Evolutionary conservation across 1,139 yeast species (phyloP), one percentile per base, ranked within the genome.

Genomic region (Sugiyamaella castrensis): DNA sequence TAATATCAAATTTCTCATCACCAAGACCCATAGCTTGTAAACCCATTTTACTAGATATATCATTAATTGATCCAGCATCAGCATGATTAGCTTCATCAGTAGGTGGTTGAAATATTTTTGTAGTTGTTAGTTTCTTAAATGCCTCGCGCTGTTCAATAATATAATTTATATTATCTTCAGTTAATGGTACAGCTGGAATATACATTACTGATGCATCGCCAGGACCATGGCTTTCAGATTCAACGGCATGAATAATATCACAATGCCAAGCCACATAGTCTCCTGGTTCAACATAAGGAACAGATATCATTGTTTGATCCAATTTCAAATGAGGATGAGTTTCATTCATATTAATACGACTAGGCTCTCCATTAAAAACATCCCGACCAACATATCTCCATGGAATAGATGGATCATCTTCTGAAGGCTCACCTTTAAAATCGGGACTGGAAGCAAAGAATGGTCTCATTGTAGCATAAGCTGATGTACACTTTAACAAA

Each of bases 241-340:
- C 79, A 8, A 76, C 80, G 12, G 73, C 74, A 59, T 76, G 81
- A 26, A 72, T 66, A 36, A 70, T 49, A 56, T 76, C 81, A 50
- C 72, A 65, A 58, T 77, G 81, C 80, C 80, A 77, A 45, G 71
- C 73, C 1, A 76, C 78, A 55, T 67, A 72, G 53, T 75, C 77
- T 2, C 68, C 68, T 12, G 67, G 66, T 8, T 56, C 43, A 40
- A 64, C 60, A 8, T 49, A 40, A 8, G 67, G 66, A 11, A 63
- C 47, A 6, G 60, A 48, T 8, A 60, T 57, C 61, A 64, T 61
- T 6, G 65, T 53, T 7, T 51, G 42, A 11, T 53, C 53, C n/a
- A 62, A 58, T 1, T 50, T 51, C 29, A 64, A 46, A 45, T 62
- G 66, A 8, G 67, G 67, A 43, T 61, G 65, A 2, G 41, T 49